Evolutionary conservation across 2,329 filamentous ascomycete genomes (phyloP), one percentile per base, ranked within the genome.

Genomic region (Tolypocladium paradoxum): DNA sequence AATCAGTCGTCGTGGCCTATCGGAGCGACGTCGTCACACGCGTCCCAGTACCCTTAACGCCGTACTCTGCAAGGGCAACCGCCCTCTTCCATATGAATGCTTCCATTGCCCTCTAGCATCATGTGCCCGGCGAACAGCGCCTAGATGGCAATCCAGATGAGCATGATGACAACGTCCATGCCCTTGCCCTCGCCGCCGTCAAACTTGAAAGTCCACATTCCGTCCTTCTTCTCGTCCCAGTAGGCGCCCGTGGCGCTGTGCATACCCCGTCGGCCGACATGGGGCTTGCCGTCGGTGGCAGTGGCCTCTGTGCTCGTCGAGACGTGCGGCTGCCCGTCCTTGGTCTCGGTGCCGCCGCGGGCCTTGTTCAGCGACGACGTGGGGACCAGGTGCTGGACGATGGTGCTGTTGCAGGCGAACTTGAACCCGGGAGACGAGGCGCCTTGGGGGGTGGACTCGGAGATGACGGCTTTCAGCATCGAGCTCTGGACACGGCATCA

Each of bases 381-480:
- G 52, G 85, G 81, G 22, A 86, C 82, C 35, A 92, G 77, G 75
- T 97, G 92, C 76, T 99, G 92, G 62, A 97, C 95, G 67, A 97
- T 96, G 60, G 92, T 97, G 76, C 89, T 95, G 79, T 96, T 97
- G 74, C 95, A 90, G 62, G 90, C 89, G 74, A 92, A 97, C 73
- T 97, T 97, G 82, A 85, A 96, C 18, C 76, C 71, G 6, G 88
- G 85, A 29, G 81, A 74, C 31, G 76, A 71, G 56, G 76, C 74
- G 56, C 77, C 72, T 48, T 77, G 68, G 20, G 81, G 77, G 20
- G 80, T 82, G 50, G 85, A 84, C 67, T 91, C 87, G 60, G 85
- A 84, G 70, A 92, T 89, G 59, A 92, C 78, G 51, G 83, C 78
- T 65, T 87, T 83, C 59, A 93, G 83, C 68, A 92, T 87, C 53